Base-by-base conservation (phyloP, 768 basidiomycete species). In the Mrakia gelida region DNA sequence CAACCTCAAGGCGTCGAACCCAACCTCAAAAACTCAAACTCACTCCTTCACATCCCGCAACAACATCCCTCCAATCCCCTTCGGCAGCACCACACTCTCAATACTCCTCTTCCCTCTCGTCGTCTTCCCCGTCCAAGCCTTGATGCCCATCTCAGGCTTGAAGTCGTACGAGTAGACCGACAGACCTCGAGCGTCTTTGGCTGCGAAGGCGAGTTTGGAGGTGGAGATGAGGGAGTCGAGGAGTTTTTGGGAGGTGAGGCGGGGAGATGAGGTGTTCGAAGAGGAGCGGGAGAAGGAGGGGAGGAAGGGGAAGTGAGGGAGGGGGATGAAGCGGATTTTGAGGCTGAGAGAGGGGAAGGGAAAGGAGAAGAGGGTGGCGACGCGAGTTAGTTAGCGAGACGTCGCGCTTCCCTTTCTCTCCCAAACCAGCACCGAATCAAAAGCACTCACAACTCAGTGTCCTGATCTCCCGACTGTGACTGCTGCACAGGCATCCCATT, bases 41-140 rank as follows among this genome's bases (percentile, higher is more conserved):
- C 59, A 61, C 80, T 92, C 91, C 10, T 85, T 85, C 13, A 91
- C 91, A 81, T 94, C 92, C 3, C 89, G 86, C 13, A 92, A 81
- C 0, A 93, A 84, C 34, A 88, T 80, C 49, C 92, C 90, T 75
- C 89, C 88, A 67, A 92, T 83, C 3, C 88, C 87, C 30, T 86
- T 84, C 10, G 85, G 86, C 2, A 90, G 84, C 62, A 89, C 86
- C 79, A 90, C 87, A 0, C 88, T 88, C 82, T 87, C 80, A 26
- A 89, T 83, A 0, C 89, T 87, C 9, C 89, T 32, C 28, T 76
- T 76, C 6, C 61, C 61, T 21, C 61, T 30, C 38, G 73, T 62
- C 0, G 43, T 43, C 73, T 74, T 74, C 26, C 73, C 73, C n/a
- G 1, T 43, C 73, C 73, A 74, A 18, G 23, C 26, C 26, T 63